Conservation (phyloP, 768 basidiomycete species). For the Termitomyces sp. region DNA sequence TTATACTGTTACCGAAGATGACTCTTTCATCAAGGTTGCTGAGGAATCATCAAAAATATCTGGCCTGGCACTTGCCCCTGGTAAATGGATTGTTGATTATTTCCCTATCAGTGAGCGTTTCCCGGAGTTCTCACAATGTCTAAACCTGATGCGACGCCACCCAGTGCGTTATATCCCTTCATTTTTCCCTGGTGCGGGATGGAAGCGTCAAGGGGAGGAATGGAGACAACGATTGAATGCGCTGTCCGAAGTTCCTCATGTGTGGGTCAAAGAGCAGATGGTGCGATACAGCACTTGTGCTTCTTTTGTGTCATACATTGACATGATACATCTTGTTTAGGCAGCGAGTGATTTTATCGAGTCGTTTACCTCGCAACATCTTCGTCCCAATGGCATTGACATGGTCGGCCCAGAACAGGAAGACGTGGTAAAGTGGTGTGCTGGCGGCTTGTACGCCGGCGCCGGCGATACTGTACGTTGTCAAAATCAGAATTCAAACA, state of each 20-base stretch:
- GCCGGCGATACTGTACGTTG: slow-evolving; percentile 37
- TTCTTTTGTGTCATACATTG: background rate
- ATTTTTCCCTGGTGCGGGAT: slow-evolving; percentile 45
- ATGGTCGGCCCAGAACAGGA: slow-evolving; percentile 31
- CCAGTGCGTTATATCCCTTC: slow-evolving; percentile 47
- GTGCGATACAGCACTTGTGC: slow-evolving; percentile 16
- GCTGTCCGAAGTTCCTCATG: slow-evolving; percentile 35
- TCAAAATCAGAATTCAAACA: background rate
- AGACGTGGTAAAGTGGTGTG: slow-evolving; percentile 45
- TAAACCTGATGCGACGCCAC: background rate
- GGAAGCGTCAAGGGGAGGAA: slow-evolving; percentile 40
- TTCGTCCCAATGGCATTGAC: slow-evolving; percentile 22
- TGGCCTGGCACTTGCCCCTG: slow-evolving; percentile 34
- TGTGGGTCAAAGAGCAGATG: slow-evolving; percentile 45
- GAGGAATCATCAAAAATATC: slow-evolving; percentile 38
- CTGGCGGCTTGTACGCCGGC: slow-evolving; percentile 47
- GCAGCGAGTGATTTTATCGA: slow-evolving; percentile 26
- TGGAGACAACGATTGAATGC: slow-evolving; percentile 34
- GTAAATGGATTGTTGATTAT: slow-evolving; percentile 42
- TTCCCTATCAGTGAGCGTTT: slow-evolving; percentile 30
- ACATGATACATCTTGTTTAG: slow-evolving; percentile 21
- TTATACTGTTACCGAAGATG: slow-evolving; percentile 31
- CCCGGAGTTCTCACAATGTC: background rate
- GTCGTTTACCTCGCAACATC: slow-evolving; percentile 42
- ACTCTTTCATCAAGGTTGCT: slow-evolving; percentile 34